These are phyloP conservation scores for Nasturtium officinale DNA, from an alignment of 345 rosid species.

Conservation along the genomic window DNA sequence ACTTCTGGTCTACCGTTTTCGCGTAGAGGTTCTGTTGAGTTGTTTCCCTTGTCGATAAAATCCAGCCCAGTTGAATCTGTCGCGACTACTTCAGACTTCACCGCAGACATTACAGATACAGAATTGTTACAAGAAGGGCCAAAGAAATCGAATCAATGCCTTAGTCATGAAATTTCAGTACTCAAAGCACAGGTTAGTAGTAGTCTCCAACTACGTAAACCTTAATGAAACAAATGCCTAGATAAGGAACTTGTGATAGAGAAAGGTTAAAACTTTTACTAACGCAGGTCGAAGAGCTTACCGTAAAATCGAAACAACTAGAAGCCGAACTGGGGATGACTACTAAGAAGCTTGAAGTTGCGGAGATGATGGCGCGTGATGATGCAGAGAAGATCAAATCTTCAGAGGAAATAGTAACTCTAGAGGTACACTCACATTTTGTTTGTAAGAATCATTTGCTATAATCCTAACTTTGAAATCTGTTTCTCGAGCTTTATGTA, in stretches of 20 bases:
- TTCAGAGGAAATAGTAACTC: slow-evolving; percentile 55
- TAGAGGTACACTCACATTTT: slow-evolving; percentile 45
- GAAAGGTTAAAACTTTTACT: background rate
- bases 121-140: slow-evolving; percentile 51
- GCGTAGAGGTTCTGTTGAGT: slow-evolving; percentile 49
- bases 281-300: slow-evolving; percentile 68
- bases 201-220: background rate
- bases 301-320: slow-evolving; percentile 50
- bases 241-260: background rate
- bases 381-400: slow-evolving; percentile 63
- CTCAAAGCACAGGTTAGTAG: slow-evolving; percentile 68
- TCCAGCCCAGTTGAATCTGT: slow-evolving; percentile 55
- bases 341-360: slow-evolving; percentile 56
- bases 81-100: slow-evolving; percentile 48
- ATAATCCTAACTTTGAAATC: slow-evolving; percentile 2
- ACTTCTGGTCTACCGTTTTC: slow-evolving; percentile 47
- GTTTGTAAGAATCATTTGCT: background rate
- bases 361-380: slow-evolving; percentile 47
- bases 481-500: background rate
- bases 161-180: slow-evolving; percentile 53
- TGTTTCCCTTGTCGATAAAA: slow-evolving; percentile 52
- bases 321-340: slow-evolving; percentile 59
- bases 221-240: background rate
- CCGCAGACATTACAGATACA: slow-evolving; percentile 43
- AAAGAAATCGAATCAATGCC: slow-evolving; percentile 49